Evolutionary conservation across 768 basidiomycete species (phyloP).

Genomic region (Lyophyllum atratum): DNA sequence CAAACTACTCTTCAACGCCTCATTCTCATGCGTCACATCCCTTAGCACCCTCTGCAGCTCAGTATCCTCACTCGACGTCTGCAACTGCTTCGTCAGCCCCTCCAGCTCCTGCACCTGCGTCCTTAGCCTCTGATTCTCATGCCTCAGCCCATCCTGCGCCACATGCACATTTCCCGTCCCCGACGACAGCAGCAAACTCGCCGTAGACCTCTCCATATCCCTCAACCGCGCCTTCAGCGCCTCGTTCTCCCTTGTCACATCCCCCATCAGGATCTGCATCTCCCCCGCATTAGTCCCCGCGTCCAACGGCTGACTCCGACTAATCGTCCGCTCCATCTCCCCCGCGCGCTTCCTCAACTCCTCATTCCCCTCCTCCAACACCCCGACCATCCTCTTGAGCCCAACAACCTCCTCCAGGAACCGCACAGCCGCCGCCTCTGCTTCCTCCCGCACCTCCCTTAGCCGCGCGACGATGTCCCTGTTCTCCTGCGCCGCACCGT

Average conservation of each 20-base stretch:
- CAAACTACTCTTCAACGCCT: conserved; percentile 33
- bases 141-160: conserved; percentile 29
- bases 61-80: conserved; percentile 27
- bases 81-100: conserved; percentile 29
- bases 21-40: conserved; percentile 35
- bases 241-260: conserved; percentile 44
- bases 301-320: conserved; percentile 19
- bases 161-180: conserved; percentile 27
- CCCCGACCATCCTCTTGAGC: conserved; percentile 21
- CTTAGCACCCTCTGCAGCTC: conserved; percentile 25
- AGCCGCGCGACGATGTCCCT: conserved; percentile 22
- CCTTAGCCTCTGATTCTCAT: conserved; percentile 34
- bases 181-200: conserved; percentile 36
- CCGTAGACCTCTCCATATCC: conserved; percentile 37
- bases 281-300: conserved; percentile 31
- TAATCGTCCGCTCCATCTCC: conserved; percentile 34
- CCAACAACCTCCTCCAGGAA: conserved; percentile 17
- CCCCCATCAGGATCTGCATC: conserved; percentile 36
- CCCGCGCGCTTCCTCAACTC: conserved; percentile 28
- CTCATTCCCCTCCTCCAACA: conserved; percentile 30
- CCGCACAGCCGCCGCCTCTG: conserved; percentile 16
- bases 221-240: conserved; percentile 34
- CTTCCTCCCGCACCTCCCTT: conserved; percentile 20
- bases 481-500: conserved; percentile 25
- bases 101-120: conserved; percentile 34